These are phyloP conservation scores for Bipolaris cookei DNA, from an alignment of 2,329 filamentous ascomycete genomes.

Conservation along the genomic window DNA sequence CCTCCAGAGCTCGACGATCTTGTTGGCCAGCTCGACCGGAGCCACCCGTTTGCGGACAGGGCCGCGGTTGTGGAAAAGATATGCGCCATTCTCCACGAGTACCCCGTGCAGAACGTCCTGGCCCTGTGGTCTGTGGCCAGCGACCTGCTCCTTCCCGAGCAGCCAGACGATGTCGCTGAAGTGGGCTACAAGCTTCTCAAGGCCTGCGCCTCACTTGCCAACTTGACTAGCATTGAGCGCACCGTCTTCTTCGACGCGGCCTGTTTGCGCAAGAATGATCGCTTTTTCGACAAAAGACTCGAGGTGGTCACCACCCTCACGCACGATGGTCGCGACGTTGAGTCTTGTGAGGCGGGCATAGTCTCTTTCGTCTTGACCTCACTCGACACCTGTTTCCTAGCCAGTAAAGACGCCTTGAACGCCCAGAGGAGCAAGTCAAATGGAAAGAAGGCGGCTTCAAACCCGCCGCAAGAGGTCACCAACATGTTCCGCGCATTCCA, in stretches of 20 bases:
- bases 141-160: conserved; percentile 46
- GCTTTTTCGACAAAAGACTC: conserved; percentile 43
- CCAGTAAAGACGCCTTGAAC: conserved; percentile 35
- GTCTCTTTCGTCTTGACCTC: conserved; percentile 43
- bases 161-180: conserved; percentile 42
- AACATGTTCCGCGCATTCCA: conserved; percentile 66
- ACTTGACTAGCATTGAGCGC: conserved; percentile 46
- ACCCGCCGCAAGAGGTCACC: conserved; percentile 35
- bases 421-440: conserved; percentile 31
- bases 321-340: conserved; percentile 47
- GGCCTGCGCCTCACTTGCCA: conserved; percentile 42
- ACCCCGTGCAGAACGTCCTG: conserved; percentile 47
- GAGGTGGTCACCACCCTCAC: conserved; percentile 47
- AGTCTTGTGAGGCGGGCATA: conserved; percentile 47
- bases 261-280: conserved; percentile 34
- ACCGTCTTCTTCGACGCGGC: conserved; percentile 49
- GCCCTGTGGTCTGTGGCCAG: conserved; percentile 47
- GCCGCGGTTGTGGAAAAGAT: conserved; percentile 43
- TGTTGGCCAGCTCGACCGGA: conserved; percentile 39
- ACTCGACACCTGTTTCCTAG: conserved; percentile 44
- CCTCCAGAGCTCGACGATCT: conserved; percentile 46
- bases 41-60: conserved; percentile 36
- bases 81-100: conserved; percentile 43
- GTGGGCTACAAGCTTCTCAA: conserved; percentile 46
- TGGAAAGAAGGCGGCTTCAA: conserved; percentile 34